These are phyloP conservation scores for Citrus maxima DNA, from an alignment of 345 rosid species.

Conservation along the genomic window DNA sequence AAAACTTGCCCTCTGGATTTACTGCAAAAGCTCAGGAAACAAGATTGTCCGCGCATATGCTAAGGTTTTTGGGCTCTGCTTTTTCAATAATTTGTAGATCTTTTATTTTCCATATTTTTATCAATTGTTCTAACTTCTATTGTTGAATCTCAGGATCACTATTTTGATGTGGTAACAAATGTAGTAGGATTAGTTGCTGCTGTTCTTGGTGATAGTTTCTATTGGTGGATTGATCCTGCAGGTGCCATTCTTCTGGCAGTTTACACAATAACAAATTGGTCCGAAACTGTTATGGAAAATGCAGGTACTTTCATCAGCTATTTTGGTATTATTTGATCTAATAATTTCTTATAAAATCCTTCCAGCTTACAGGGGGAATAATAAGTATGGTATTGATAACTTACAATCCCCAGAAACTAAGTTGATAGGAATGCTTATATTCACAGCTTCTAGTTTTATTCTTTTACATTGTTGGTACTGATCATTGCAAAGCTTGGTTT, in stretches of 20 bases:
- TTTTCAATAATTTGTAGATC: not conserved
- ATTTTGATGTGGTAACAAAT: conserved; percentile 86
- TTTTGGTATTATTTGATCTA: not conserved
- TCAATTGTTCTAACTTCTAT: not conserved
- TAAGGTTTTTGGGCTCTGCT: conserved; percentile 39
- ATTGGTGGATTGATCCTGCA: conserved; percentile 92
- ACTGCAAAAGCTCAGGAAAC: conserved; percentile 73
- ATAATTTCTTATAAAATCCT: not conserved
- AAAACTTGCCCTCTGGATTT: conserved; percentile 81
- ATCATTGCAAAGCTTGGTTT: not conserved
- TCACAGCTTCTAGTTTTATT: too few relatives aligned
- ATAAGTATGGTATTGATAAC: not conserved
- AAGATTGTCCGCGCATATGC: conserved; percentile 92
- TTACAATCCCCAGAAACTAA: not conserved
- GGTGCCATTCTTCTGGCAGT: conserved; percentile 84
- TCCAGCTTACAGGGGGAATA: not conserved
- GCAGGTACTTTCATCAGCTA: conserved; percentile 44
- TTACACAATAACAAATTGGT: conserved; percentile 88
- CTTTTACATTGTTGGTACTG: not conserved
- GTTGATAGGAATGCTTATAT: not conserved
- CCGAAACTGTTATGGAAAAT: conserved; percentile 85
- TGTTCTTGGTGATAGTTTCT: conserved; percentile 63
- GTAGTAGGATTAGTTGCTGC: conserved; percentile 83
- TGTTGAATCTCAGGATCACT: conserved; percentile 63
- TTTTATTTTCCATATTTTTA: not conserved